Evolutionary conservation across 2,329 filamentous ascomycete species (phyloP), one percentile per base, ranked within the genome.

Genomic region (Fusarium falciforme): DNA sequence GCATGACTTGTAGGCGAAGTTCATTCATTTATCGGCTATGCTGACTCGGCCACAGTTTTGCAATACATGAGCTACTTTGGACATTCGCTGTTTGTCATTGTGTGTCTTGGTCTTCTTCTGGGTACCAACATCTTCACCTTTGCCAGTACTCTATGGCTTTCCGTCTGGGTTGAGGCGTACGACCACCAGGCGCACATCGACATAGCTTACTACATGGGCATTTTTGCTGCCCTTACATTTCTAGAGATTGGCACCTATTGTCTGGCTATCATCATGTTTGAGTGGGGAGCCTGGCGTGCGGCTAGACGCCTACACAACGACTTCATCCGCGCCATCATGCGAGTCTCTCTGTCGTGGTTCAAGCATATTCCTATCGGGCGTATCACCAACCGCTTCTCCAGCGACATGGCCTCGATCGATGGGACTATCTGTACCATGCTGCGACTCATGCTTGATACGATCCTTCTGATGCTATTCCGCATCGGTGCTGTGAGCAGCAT

Each of bases 331-430:
- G 85, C 87, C 20, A 82, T 90, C 20, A 83, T 91, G 81, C 82
- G 83, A 27, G 89, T 89, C 5, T 86, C 89, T 1, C 81, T 90
- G 11, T 85, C 86, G 5, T 91, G 89, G 89, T 90, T 88, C 74
- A 88, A 89, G 76, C 79, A 86, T 55, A 84, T 88, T 1, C 85
- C 88, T 0, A 84, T 88, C 17, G 86, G 88, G 14, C 85, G 88
- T 44, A 84, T 89, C 64, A 84, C 87, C 64, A 89, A 89, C 74
- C 85, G 89, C 14, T 89, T 90, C 71, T 87, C 87, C 1, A 87
- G 88, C 38, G 89, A 90, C 68, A 89, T 89, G 78, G 83, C 84
- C n/a, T 88, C 88, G 0, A 84, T 90, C 61, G 89, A 90, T 72
- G 85, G 83, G 9, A 76, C 80, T 1, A 79, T 90, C 8, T 83